Percentiles rank a stretch among this genome's conserved stretches.
Evolutionary conservation across 2,329 filamentous ascomycete species (phyloP).

Genomic region (Dichotomopilus funicola): DNA sequence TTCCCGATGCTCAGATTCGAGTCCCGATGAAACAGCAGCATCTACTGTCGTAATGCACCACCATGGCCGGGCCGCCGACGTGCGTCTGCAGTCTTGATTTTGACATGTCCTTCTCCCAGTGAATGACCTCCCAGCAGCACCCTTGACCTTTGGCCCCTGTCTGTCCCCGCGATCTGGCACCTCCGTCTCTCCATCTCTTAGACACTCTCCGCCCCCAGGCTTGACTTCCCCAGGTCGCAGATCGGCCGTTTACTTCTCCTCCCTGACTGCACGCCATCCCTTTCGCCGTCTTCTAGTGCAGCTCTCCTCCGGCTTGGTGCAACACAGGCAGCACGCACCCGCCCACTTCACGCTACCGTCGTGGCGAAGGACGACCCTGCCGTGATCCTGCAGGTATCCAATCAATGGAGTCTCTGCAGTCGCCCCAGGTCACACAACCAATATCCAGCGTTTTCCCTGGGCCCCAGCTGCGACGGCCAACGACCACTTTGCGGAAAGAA

Average conservation of each 20-base stretch:
- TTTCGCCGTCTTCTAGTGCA: no score
- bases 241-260: no score
- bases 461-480: no score
- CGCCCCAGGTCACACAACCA: constrained; percentile 18
- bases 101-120: neutral
- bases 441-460: constrained; percentile 18
- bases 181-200: neutral
- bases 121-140: neutral
- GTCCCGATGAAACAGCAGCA: no score
- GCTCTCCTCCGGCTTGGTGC: no score
- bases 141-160: neutral
- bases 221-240: no score
- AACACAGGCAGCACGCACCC: no score
- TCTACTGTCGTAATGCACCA: neutral
- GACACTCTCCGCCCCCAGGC: no score
- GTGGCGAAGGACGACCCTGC: constrained; percentile 16
- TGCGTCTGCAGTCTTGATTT: neutral
- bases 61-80: neutral
- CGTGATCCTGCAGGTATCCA: constrained; percentile 20
- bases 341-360: constrained; percentile 12
- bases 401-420: constrained; percentile 13
- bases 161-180: constrained; percentile 11
- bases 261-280: no score
- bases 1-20: no score
- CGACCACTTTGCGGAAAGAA: no score